phyloP scores from a whole-genome alignment of 139 green algal species.

The Micromonas commoda region DNA sequence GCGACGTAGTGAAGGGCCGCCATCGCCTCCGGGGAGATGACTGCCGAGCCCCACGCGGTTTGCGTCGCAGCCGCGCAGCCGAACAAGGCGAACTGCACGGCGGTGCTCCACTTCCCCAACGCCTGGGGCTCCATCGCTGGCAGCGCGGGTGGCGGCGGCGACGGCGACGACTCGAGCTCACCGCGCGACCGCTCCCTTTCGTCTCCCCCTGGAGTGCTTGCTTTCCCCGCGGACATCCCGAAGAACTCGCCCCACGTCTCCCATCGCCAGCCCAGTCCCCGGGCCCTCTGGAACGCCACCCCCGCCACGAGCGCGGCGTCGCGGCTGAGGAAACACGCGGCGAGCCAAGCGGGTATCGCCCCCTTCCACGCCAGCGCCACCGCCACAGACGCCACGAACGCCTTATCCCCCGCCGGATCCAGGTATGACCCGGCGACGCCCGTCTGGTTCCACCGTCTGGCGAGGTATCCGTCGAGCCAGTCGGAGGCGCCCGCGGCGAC shows the following conservation, averaged over 20 bases:
- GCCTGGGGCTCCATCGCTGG: constrained; percentile 22
- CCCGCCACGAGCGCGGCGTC: constrained; percentile 13
- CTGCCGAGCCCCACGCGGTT: background rate
- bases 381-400: constrained; percentile 42
- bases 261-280: constrained; percentile 1
- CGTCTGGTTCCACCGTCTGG: constrained; percentile 48
- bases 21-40: too few relatives aligned
- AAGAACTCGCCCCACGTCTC: constrained; percentile 15
- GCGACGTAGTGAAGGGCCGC: background rate
- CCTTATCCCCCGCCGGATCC: constrained; percentile 94
- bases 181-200: background rate
- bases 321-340: background rate
- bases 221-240: background rate
- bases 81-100: constrained; percentile 27
- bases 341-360: constrained; percentile 6
- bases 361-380: constrained; percentile 11
- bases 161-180: background rate
- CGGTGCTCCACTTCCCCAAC: constrained; percentile 31
- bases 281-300: background rate
- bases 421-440: constrained; percentile 89
- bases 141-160: background rate
- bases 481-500: constrained; percentile 77
- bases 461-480: constrained; percentile 91
- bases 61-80: background rate
- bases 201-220: background rate